These are phyloP conservation scores for Fusarium sp. DNA, from an alignment of 2,329 filamentous ascomycete genomes.

Conservation along the genomic window DNA sequence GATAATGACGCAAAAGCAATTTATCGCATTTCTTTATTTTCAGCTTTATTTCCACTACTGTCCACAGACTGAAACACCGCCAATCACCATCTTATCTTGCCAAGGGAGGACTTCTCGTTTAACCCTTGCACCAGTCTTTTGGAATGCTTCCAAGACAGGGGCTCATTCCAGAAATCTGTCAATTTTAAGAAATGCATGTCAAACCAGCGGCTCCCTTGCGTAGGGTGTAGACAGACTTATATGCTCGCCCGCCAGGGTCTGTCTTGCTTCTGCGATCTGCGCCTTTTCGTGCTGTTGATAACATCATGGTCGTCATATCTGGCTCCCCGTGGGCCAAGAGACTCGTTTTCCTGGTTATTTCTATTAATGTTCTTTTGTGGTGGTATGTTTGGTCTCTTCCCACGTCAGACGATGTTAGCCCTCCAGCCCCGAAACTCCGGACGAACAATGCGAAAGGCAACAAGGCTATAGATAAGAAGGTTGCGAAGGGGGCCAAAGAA, in stretches of 20 bases:
- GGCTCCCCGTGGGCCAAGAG: constrained; percentile 31
- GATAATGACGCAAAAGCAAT: not conserved
- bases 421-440: not conserved
- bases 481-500: not conserved
- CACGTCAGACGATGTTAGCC: not conserved
- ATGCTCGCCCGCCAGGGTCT: not conserved
- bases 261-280: constrained; percentile 6
- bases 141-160: constrained; percentile 34
- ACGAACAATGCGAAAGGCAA: not conserved
- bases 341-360: constrained; percentile 5
- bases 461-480: not conserved
- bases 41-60: constrained; percentile 5
- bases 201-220: constrained; percentile 23
- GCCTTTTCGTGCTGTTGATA: not conserved
- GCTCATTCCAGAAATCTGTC: constrained; percentile 22
- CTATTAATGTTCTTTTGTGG: constrained; percentile 21
- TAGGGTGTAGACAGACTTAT: constrained; percentile 15
- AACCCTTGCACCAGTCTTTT: not conserved
- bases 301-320: constrained; percentile 29
- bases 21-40: constrained; percentile 20
- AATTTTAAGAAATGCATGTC: not conserved
- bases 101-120: constrained; percentile 19
- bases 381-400: constrained; percentile 7
- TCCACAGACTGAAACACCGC: constrained; percentile 7
- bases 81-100: constrained; percentile 1